Evolutionary conservation across 1,139 yeast genomes (phyloP), one percentile per base, ranked within the genome.

Genomic region (Sugiyamaella grinbergsii): DNA sequence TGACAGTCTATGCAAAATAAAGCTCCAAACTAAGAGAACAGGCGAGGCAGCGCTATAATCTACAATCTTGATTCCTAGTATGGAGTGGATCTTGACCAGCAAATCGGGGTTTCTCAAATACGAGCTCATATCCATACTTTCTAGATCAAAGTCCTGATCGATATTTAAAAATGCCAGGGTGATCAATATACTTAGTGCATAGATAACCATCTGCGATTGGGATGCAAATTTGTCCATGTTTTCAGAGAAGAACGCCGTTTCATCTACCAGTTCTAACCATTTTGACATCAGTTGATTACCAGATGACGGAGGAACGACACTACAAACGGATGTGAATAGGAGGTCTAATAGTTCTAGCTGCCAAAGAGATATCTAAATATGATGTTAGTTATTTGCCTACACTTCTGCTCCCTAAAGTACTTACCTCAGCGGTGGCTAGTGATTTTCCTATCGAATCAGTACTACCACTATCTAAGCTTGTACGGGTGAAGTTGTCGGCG

Each of bases 1-100:
- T 3, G 77, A 72, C 54, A 83, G 81, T 48, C 83, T 72, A 57
- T 81, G 81, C 38, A 45, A 6, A 84, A 83, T 69, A 18, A 86
- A 78, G 10, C 88, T 79, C 95, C 96, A 89, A 28, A 82, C 78
- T 59, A 85, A 84, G 45, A 79, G 66, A 1, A 83, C 69, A 3
- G 84, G 70, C 0, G 88, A 68, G 53, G 80, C 79, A 1, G 69
- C 57, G 8, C 71, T 61, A 13, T 74, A 28, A 19, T 43, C 55
- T 39, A 38, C 41, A 20, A 54, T 50, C 13, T 47, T 42, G 1
- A 45, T 66, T 3, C 73, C 58, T 16, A 76, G 57, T 2, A 59
- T 54, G 4, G 61, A 62, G 59, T 76, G 79, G 20, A 80, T 71
- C 47, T 62, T 58, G 45, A 65, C 62, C 53, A 86, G 72, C 1